phyloP scores from a whole-genome alignment of 495 filamentous ascomycete genomes.

The Tuber magnatum region DNA sequence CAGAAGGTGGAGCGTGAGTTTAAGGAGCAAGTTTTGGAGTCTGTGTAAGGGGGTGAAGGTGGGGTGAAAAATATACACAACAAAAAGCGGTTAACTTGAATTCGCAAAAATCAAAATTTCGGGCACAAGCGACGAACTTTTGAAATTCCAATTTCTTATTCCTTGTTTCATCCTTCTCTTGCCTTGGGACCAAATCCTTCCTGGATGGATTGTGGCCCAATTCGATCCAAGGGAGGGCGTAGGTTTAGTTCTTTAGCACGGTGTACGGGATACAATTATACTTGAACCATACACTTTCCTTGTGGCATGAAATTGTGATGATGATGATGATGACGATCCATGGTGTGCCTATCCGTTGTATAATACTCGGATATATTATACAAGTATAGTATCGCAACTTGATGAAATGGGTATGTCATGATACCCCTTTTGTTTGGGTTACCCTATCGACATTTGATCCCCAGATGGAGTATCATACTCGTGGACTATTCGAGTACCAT shows the following conservation, averaged over 20 bases:
- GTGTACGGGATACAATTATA: conserved; percentile 4
- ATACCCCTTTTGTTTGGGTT: neutral
- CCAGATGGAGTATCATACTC: neutral
- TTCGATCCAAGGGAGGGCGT: neutral
- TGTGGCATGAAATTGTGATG: neutral
- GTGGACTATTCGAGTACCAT: too few relatives aligned
- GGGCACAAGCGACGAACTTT: neutral
- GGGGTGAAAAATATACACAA: conserved; percentile 44
- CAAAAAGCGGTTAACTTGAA: conserved; percentile 40
- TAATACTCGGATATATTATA: neutral
- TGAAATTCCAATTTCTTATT: neutral
- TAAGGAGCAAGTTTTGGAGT: conserved; percentile 91
- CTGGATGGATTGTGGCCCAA: neutral
- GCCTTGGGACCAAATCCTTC: neutral
- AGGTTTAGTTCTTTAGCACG: conserved; percentile 2
- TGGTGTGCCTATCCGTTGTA: neutral
- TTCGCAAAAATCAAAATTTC: conserved; percentile 31
- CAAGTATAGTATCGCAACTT: neutral
- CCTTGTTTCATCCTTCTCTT: neutral
- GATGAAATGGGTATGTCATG: neutral
- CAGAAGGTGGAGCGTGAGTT: conserved; percentile 99
- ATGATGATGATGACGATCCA: neutral
- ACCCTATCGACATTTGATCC: neutral
- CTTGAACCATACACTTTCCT: neutral
- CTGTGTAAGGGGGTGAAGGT: conserved; percentile 58